Evolutionary conservation across 192 early-diverging fungal species (phyloP), one percentile per base, ranked within the genome.

Genomic region (Dissophora globulifera): DNA sequence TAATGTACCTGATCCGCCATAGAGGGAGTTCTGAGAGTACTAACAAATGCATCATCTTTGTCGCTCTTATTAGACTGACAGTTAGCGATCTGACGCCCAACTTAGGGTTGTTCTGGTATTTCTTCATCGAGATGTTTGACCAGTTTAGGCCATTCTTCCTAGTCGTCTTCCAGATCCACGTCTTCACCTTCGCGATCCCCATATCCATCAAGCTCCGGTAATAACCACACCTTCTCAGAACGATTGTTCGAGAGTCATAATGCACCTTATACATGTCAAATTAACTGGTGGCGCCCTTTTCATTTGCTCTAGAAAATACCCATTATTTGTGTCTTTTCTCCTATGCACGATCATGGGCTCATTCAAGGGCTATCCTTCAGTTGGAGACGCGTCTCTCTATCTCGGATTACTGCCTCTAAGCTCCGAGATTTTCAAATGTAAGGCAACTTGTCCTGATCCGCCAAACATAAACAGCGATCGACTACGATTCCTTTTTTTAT

Each of bases 121-220:
- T 99, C 81, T 96, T 98, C 81, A 98, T 95, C 51, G 98, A 99
- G 78, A 96, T 99, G 79, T 99, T 99, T 86, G 96, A 99, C 74
- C 93, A 97, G 58, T 99, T 98, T 87, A 87, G 98, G 29, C 65
- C 86, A 7, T 98, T 99, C 72, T 99, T 98, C 78, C 62, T 95
- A 67, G 76, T 90, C 19, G 95, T 97, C 2, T 98, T 99, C 78
- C 96, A 99, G 80, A 81, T 98, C 27, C 92, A 94, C n/a, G 87
- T 88, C 11, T 90, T 98, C 38, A 90, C 95, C 16, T 99, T 97
- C 82, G 87, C 87, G 0, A 86, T 91, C 0, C 98, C 98, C 0
- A 72, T 98, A 3, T 76, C 88, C n/a, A 85, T 95, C 58, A 85
- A 89, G 20, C 91, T 96, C 58, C 74, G 86, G 93, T 92, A 83